These are phyloP conservation scores for Hygrophila difformis DNA, from an alignment of 257 asterid genomes.

Conservation along the genomic window DNA sequence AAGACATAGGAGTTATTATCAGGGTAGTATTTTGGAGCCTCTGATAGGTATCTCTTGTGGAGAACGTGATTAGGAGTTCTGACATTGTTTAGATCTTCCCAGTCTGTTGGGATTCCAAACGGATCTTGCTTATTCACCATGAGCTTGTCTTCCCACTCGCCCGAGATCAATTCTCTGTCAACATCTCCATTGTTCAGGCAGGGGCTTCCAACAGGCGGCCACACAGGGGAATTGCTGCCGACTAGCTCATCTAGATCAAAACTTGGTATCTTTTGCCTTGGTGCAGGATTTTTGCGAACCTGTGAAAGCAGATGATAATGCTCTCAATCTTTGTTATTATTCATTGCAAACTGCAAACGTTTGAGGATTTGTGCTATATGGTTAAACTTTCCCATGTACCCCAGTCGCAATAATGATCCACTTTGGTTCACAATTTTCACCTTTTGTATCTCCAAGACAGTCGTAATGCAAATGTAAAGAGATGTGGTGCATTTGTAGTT, in stretches of 20 bases:
- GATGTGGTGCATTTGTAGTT: too few relatives aligned
- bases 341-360: too few relatives aligned
- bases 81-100: too few relatives aligned
- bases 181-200: constrained; percentile 32
- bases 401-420: too few relatives aligned
- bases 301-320: constrained; percentile 11
- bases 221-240: constrained; percentile 46
- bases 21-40: constrained; percentile 36
- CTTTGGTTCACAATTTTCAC: too few relatives aligned
- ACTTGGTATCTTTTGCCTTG: constrained; percentile 56
- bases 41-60: constrained; percentile 43
- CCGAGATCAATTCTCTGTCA: constrained; percentile 43
- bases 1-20: constrained; percentile 37
- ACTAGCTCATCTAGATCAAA: constrained; percentile 59
- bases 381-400: too few relatives aligned
- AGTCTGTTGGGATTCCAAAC: too few relatives aligned
- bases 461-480: too few relatives aligned
- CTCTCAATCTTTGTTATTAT: not conserved
- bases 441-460: too few relatives aligned
- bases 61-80: not conserved
- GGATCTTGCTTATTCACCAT: constrained; percentile 79
- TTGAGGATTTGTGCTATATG: too few relatives aligned
- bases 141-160: constrained; percentile 91
- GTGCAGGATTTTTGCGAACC: constrained; percentile 35
- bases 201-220: constrained; percentile 53